A percentile compares a stretch with the other conserved stretches of the same genome.
phyloP scores from a whole-genome alignment of 768 basidiomycete genomes.

The Collybia sp. region DNA sequence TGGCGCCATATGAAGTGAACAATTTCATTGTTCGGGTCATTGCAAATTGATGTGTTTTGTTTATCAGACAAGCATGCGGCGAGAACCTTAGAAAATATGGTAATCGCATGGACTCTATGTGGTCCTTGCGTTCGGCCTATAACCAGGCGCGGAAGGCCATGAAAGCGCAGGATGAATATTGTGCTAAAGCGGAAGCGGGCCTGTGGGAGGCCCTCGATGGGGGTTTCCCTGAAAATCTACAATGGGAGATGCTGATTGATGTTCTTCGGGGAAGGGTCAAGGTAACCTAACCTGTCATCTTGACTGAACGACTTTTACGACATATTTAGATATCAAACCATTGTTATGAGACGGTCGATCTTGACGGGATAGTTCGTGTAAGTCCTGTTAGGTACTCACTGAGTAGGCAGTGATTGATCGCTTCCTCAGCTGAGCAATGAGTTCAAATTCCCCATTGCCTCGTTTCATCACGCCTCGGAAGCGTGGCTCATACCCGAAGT shows the following conservation, averaged over 20 bases:
- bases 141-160: conserved; percentile 67
- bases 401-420: neutral
- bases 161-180: conserved; percentile 67
- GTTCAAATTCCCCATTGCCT: conserved; percentile 79
- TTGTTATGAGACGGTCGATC: conserved; percentile 72
- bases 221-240: conserved; percentile 63
- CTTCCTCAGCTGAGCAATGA: conserved; percentile 72
- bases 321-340: conserved; percentile 50
- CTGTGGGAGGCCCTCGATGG: conserved; percentile 32
- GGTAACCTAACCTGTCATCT: conserved; percentile 26
- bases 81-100: conserved; percentile 43
- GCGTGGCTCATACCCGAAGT: conserved; percentile 84
- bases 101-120: conserved; percentile 74
- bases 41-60: conserved; percentile 4
- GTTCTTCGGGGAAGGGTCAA: conserved; percentile 86
- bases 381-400: conserved; percentile 12
- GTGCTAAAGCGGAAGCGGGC: conserved; percentile 51
- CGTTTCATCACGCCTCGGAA: conserved; percentile 87
- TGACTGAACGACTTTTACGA: conserved; percentile 1
- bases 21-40: neutral
- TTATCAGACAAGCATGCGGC: conserved; percentile 57
- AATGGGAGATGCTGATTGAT: conserved; percentile 79
- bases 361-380: conserved; percentile 65
- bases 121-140: conserved; percentile 79
- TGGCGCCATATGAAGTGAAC: conserved; percentile 83